phyloP scores from a whole-genome alignment of 805 yeast genomes.

The Myxozyma sirexii region DNA sequence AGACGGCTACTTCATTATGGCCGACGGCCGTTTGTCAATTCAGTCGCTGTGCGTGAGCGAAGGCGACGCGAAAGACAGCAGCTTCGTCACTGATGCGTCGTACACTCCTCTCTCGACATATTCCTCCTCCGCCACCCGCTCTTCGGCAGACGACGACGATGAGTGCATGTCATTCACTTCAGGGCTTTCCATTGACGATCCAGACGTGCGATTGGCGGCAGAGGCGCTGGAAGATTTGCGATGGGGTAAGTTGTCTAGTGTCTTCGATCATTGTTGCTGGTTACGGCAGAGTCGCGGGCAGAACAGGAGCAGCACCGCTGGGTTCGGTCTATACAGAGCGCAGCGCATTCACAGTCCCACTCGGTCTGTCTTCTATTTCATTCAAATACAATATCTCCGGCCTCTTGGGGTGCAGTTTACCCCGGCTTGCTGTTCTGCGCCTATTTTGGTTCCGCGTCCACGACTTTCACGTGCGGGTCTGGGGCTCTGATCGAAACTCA shows the following conservation, averaged over 20 bases:
- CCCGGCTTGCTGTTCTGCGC: neutral
- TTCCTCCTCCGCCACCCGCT: slow-evolving; percentile 20
- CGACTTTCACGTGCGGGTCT: slow-evolving; percentile 16
- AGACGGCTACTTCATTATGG: neutral
- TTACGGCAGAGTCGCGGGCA: neutral
- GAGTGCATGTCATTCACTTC: slow-evolving; percentile 32
- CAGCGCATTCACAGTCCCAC: too few relatives aligned
- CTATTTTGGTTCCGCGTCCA: neutral
- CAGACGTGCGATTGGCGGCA: slow-evolving; percentile 39
- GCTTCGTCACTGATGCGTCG: neutral
- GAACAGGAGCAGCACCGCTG: neutral
- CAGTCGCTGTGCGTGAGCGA: slow-evolving; percentile 21
- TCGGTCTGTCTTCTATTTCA: neutral
- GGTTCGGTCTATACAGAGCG: too few relatives aligned
- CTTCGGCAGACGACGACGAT: slow-evolving; percentile 29
- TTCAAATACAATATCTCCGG: neutral
- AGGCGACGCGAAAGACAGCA: neutral
- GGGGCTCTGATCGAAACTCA: slow-evolving; percentile 7
- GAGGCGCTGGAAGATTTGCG: slow-evolving; percentile 39
- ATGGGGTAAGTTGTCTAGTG: slow-evolving; percentile 25
- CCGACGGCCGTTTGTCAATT: slow-evolving; percentile 25
- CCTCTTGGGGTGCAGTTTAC: too few relatives aligned
- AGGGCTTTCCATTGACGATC: slow-evolving; percentile 33
- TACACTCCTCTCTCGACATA: slow-evolving; percentile 25
- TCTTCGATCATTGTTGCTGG: neutral